phyloP scores from a whole-genome alignment of 305 asterid species.

The Ruellia speciosa region DNA sequence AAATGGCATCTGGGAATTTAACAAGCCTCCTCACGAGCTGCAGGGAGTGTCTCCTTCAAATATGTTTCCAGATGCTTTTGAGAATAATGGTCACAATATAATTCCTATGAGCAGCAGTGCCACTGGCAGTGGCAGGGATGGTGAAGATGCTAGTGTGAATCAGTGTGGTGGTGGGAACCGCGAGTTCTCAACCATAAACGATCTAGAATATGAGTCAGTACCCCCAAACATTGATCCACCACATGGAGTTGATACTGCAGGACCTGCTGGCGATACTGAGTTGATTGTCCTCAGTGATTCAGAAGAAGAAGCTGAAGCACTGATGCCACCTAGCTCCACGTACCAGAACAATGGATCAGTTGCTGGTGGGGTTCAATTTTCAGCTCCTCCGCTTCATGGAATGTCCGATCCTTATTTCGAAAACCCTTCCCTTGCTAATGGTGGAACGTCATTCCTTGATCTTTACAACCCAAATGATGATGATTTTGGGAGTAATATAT shows the following conservation, averaged over 20 bases:
- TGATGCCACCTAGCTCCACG: conserved; percentile 32
- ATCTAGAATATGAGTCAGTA: conserved; percentile 57
- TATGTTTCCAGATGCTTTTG: conserved; percentile 37
- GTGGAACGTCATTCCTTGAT: conserved; percentile 44
- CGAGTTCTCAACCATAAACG: conserved; percentile 48
- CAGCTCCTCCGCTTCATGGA: conserved; percentile 34
- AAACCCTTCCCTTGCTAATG: conserved; percentile 40
- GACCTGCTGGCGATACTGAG: conserved; percentile 42
- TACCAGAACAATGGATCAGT: conserved; percentile 31
- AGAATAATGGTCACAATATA: conserved; percentile 32
- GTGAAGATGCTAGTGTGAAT: conserved; percentile 86
- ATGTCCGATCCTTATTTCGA: conserved; percentile 54
- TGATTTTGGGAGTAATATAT: conserved; percentile 58
- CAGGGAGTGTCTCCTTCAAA: conserved; percentile 44
- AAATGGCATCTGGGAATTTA: conserved; percentile 78
- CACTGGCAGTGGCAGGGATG: conserved; percentile 80
- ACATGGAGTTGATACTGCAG: conserved; percentile 33
- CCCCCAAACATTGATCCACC: conserved; percentile 40
- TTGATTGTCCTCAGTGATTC: conserved; percentile 84
- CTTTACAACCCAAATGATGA: conserved; percentile 52
- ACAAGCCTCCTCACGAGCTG: conserved; percentile 49
- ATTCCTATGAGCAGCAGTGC: conserved; percentile 91
- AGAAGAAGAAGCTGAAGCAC: conserved; percentile 63
- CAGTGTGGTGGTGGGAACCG: conserved; percentile 64
- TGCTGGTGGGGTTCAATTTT: conserved; percentile 35